Evolutionary conservation across 106 monocot species (phyloP), one percentile per base, ranked within the genome.

Genomic region (Dendrobium catenatum): DNA sequence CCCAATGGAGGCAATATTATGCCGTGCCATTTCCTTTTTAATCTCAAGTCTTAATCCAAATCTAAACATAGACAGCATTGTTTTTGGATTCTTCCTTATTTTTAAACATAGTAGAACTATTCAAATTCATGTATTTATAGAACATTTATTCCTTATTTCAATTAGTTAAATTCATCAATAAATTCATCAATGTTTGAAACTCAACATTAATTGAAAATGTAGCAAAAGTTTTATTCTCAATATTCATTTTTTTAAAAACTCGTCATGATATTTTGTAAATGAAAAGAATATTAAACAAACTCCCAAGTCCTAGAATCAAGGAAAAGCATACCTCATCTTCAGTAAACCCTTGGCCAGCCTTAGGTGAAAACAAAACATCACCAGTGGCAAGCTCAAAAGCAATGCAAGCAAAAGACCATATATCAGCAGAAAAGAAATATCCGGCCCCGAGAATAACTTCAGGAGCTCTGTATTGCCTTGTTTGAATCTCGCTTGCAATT

Each of bases 371-470:
- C 24, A 96, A 84, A 77, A 93, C 78, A 24, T 96, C 96, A 73
- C 96, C 96, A 78, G 96, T 96, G 43, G 96, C 96, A 83, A 96
- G 88, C 88, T 96, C 96, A 88, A 94, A 96, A 42, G 89, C 94
- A 73, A 96, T 89, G 77, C 96, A 96, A 27, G 90, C 96, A 85
- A 96, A 94, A 24, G 94, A 94, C 94, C 96, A 96, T 79, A 94
- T 86, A 79, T 96, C 96, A 44, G 83, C 90, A 48, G 96, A 68
- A 81, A 92, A 92, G 16, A 92, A 92, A 80, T 92, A 96, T 19
- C 90, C 94, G 4, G 89, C 85, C 17, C 90, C 94, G 77, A 96
- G 85, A 89, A 96, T 82, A 83, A 96, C 96, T 82, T 96, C 94
- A 64, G 96, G 94, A 80, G 92, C 86, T 75, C 96, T 83, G 77